Evolutionary conservation across 306 rosid species (phyloP).

Genomic region (Lathyrus sativus): DNA sequence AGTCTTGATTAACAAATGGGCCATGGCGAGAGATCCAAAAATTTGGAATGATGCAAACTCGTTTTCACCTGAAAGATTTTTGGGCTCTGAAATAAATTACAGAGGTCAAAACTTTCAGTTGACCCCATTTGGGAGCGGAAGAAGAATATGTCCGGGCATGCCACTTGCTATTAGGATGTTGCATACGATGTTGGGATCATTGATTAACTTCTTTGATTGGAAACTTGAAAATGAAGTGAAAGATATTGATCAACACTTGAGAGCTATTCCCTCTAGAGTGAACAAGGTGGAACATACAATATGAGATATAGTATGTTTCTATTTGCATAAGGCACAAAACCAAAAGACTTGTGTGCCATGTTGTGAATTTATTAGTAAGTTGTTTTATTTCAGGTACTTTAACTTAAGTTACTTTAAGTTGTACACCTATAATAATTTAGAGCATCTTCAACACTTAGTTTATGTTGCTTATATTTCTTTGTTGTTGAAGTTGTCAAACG

Average conservation of each 20-base stretch:
- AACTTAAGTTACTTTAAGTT: no score
- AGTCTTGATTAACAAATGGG: slow-evolving; percentile 33
- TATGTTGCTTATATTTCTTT: no score
- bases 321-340: not conserved
- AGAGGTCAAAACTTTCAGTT: slow-evolving; percentile 28
- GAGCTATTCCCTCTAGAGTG: slow-evolving; percentile 22
- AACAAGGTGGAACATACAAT: not conserved
- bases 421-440: no score
- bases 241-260: slow-evolving; percentile 23
- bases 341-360: not conserved
- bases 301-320: not conserved
- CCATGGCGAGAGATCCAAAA: slow-evolving; percentile 28
- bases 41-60: slow-evolving; percentile 23
- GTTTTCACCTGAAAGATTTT: slow-evolving; percentile 33
- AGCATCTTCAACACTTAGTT: no score
- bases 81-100: slow-evolving; percentile 30
- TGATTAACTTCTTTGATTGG: slow-evolving; percentile 33
- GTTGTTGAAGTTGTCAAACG: no score
- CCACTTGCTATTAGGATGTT: slow-evolving; percentile 27
- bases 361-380: not conserved
- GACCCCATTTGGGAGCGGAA: slow-evolving; percentile 38
- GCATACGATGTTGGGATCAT: slow-evolving; percentile 34
- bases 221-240: slow-evolving; percentile 10
- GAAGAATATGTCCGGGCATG: slow-evolving; percentile 35
- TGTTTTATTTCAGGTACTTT: not conserved